A percentile compares a stretch with the other conserved stretches of the same genome.
Evolutionary conservation across 345 rosid genomes (phyloP).

Genomic region (Syzygium jambos): DNA sequence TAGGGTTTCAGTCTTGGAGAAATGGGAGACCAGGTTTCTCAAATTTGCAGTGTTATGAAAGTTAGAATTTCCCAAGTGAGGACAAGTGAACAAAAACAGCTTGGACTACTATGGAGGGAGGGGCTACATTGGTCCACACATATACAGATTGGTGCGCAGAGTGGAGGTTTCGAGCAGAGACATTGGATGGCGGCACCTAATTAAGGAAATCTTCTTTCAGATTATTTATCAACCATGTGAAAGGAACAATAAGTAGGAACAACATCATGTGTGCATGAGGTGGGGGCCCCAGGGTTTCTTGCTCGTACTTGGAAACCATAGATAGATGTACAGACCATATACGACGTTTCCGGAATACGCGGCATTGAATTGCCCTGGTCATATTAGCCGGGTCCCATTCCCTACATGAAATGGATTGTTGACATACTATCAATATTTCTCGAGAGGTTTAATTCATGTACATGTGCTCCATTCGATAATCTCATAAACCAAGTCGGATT

Average conservation of each 20-base stretch:
- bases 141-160: conserved; percentile 2
- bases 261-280: conserved; percentile 5
- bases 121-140: conserved; percentile 23
- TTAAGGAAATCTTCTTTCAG: conserved; percentile 47
- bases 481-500: neutral
- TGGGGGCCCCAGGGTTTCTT: neutral
- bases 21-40: neutral
- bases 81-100: neutral
- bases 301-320: neutral
- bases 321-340: neutral
- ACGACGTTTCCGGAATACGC: neutral
- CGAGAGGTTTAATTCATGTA: neutral
- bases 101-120: neutral
- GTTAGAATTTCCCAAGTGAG: neutral
- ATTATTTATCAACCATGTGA: conserved; percentile 28
- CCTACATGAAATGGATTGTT: neutral
- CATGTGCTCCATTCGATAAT: neutral
- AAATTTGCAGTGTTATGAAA: neutral
- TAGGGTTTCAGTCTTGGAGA: neutral
- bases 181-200: conserved; percentile 54
- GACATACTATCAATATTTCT: neutral
- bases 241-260: conserved; percentile 30
- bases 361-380: neutral
- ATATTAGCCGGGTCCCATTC: neutral
- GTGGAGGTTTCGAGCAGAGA: conserved; percentile 14